Base-by-base conservation (phyloP, 73 alveolate species). In the Breviolum minutum region DNA sequence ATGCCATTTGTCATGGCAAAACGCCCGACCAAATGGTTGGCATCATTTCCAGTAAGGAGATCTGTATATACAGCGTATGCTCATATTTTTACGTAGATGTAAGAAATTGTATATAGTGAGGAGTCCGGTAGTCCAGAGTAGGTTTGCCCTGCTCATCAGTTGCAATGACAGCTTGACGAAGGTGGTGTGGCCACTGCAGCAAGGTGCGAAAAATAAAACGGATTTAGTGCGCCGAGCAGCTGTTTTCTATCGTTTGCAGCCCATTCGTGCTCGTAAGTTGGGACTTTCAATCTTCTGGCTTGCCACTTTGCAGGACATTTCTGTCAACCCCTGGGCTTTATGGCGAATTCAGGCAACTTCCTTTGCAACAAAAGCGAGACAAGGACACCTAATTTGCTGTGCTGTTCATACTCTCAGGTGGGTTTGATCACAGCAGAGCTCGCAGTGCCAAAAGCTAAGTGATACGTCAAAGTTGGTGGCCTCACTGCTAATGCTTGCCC, bases 321-420 rank as follows among this genome's bases (percentile, higher is more conserved):
- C 84, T 8, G 61, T 69, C 24, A 68, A 66, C 60, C 95, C 95
- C 69, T 88, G 95, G 95, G 85, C 69, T 54, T 14, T 88, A 63
- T 88, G 95, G 95, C 95, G 95, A 60, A 20, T 3, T 10, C 48
- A 19, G 66, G 90, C 24, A 11, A 26, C 27, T 13, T 73, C 83
- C 83, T 0, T 29, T 26, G 83, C 83, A 73, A 9, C 83, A 29
- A 26, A 73, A 26, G 83, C n/a, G 32, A 0, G 83, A 26, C 27
- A 0, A 26, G 24, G 83, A 26, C 14, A 27, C 17, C 17, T 26
- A 11, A 26, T 73, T 29, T n/a, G 27, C 11, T 73, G 9, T 26
- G 83, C 83, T 8, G 83, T 40, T 40, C 54, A 40, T 40, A 40
- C 54, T 40, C 54, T 40, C 54, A 40, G 54, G 54, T 40, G 54